Evolutionary conservation across 345 rosid genomes (phyloP), one percentile per base, ranked within the genome.

Genomic region (Bruguiera sexangula): DNA sequence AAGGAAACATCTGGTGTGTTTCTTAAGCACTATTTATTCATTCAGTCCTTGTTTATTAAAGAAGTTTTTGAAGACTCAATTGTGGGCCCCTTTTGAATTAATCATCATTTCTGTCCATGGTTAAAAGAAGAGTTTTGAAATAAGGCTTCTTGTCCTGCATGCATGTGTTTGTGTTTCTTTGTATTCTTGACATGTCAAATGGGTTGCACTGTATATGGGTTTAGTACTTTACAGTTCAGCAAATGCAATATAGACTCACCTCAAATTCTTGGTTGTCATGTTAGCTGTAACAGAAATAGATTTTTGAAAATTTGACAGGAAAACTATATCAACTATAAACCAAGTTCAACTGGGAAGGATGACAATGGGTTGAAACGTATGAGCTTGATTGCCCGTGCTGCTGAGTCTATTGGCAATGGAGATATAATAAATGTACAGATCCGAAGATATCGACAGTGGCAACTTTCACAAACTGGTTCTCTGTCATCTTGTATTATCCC

Each of bases 381-480:
- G 98, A 88, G 79, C 36, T 75, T 78, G 66, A 77, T 95, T 80
- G 90, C 98, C 60, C 93, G 82, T 60, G 89, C 99, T 82, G 96
- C 99, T 72, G 99, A 95, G 60, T 92, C 98, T 73, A 92, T 95
- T 55, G 86, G 88, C 0, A 86, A 92, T 78, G 98, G 96, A 61
- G 99, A 95, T 83, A 87, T 92, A 75, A 75, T 88, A 76, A 95
- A 90, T 76, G 97, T 92, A 66, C 98, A 92, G 80, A 90, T 95
- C 77, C 87, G 99, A 68, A 90, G 96, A 88, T 78, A 92, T 82
- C 84, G 89, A 57, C 99, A 87, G 72, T 95, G 99, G 99, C 96
- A 95, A 73, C 98, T 92, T 58, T 90, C 93, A 69, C 96, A 84
- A 68, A 67, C 93, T 66, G 66, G 87, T 81, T 86, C 85, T 60